These are phyloP conservation scores for Phialophora verrucosa DNA, from an alignment of 2,329 filamentous ascomycete genomes.

Conservation along the genomic window DNA sequence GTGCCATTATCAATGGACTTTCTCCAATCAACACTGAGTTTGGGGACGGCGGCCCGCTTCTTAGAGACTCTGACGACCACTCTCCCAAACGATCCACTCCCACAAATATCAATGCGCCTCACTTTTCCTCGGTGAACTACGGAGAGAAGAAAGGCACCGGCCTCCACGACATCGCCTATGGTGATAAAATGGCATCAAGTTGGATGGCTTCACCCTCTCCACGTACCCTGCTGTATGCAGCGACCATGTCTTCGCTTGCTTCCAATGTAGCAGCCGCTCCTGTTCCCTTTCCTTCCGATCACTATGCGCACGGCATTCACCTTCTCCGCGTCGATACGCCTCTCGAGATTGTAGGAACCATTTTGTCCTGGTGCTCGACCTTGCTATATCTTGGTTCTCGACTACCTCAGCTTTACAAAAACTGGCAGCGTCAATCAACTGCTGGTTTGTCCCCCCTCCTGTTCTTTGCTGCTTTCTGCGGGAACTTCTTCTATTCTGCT, in stretches of 20 bases:
- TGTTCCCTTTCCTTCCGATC: constrained; percentile 28
- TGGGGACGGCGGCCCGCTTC: constrained; percentile 21
- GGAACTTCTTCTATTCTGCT: constrained; percentile 70
- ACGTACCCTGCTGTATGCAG: constrained; percentile 52
- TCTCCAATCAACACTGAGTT: constrained; percentile 46
- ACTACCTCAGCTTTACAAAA: constrained; percentile 70
- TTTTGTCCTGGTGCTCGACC: constrained; percentile 64
- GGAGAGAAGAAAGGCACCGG: constrained; percentile 35
- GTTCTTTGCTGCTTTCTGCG: constrained; percentile 70
- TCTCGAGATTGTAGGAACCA: constrained; percentile 55
- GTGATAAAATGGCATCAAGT: constrained; percentile 28
- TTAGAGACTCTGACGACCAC: constrained; percentile 21
- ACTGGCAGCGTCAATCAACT: constrained; percentile 66
- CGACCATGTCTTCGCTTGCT: constrained; percentile 52
- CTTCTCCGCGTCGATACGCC: constrained; percentile 40
- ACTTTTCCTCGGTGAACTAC: constrained; percentile 36
- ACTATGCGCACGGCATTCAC: constrained; percentile 37
- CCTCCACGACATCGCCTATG: constrained; percentile 9
- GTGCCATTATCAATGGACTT: constrained; percentile 47
- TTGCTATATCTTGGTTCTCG: constrained; percentile 64
- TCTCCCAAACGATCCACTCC: constrained; percentile 28
- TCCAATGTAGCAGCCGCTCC: constrained; percentile 51
- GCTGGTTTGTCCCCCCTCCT: constrained; percentile 67
- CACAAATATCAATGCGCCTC: constrained; percentile 27
- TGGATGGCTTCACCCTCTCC: constrained; percentile 46